These are phyloP conservation scores for Populus trichocarpa DNA, from an alignment of 441 rosid species.

Conservation along the genomic window DNA sequence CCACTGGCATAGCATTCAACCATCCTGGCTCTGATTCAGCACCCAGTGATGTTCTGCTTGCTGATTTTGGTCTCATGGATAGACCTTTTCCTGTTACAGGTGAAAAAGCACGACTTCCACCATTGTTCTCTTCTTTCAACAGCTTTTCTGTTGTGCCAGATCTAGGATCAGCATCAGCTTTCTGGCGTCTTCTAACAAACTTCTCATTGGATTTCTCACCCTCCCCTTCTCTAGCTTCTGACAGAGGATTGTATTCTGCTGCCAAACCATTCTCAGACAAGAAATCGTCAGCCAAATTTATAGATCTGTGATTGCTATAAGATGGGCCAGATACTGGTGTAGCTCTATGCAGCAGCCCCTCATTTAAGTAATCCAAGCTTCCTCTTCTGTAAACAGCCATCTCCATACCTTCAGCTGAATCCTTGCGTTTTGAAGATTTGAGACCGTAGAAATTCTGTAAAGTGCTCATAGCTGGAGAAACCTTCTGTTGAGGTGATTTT, in stretches of 20 bases:
- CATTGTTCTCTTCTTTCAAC: slow-evolving; percentile 51
- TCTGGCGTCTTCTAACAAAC: slow-evolving; percentile 57
- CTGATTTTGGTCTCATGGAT: slow-evolving; percentile 56
- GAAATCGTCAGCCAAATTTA: slow-evolving; percentile 19
- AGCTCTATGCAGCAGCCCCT: slow-evolving; percentile 19
- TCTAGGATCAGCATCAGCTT: slow-evolving; percentile 43
- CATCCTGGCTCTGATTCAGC: slow-evolving; percentile 42
- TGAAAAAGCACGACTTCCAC: slow-evolving; percentile 40
- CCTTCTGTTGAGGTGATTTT: slow-evolving; percentile 34
- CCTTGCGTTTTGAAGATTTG: slow-evolving; percentile 25
- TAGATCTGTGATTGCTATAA: slow-evolving; percentile 15
- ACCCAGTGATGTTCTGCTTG: slow-evolving; percentile 35
- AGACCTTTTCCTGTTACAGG: slow-evolving; percentile 44
- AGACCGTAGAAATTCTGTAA: slow-evolving; percentile 50
- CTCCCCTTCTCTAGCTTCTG: slow-evolving; percentile 42
- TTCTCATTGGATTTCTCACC: slow-evolving; percentile 46
- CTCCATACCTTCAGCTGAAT: slow-evolving; percentile 38
- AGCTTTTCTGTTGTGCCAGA: slow-evolving; percentile 40
- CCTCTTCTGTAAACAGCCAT: slow-evolving; percentile 46
- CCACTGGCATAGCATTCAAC: slow-evolving; percentile 35
- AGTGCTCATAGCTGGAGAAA: slow-evolving; percentile 57
- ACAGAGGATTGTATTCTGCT: slow-evolving; percentile 31
- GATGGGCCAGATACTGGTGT: slow-evolving; percentile 20
- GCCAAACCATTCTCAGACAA: slow-evolving; percentile 21
- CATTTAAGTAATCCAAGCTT: slow-evolving; percentile 21